These are phyloP conservation scores for Aureobasidium sp. DNA, from an alignment of 2,329 filamentous ascomycete genomes.

Conservation along the genomic window DNA sequence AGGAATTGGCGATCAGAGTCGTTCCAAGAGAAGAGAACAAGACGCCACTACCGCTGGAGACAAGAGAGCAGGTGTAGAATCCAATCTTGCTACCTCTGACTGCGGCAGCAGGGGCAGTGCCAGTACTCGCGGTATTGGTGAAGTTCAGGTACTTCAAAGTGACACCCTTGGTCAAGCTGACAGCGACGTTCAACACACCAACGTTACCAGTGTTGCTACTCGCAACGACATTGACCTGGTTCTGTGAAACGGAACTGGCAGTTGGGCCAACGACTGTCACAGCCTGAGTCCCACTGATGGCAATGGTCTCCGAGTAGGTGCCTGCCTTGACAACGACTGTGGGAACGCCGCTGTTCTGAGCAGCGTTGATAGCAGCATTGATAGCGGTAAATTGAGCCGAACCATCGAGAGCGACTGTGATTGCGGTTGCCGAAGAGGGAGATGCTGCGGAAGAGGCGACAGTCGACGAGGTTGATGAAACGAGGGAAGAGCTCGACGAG, in stretches of 20 bases:
- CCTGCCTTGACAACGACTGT: constrained; percentile 38
- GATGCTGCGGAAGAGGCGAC: constrained; percentile 4
- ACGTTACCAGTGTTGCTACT: constrained; percentile 13
- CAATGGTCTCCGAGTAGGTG: constrained; percentile 37
- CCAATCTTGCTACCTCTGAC: constrained; percentile 32
- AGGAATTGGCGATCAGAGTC: constrained; percentile 35
- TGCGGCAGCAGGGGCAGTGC: constrained; percentile 19
- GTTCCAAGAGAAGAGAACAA: constrained; percentile 25
- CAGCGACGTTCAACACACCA: constrained; percentile 22
- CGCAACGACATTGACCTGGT: constrained; percentile 28
- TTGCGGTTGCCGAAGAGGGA: constrained; percentile 18
- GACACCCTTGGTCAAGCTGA: constrained; percentile 25
- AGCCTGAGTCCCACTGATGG: constrained; percentile 31
- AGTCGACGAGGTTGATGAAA: constrained; percentile 7
- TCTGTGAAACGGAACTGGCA: constrained; percentile 26
- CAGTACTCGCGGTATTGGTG: constrained; percentile 22
- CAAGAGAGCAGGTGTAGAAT: constrained; percentile 37
- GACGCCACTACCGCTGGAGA: constrained; percentile 28
- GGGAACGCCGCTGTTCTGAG: constrained; percentile 32
- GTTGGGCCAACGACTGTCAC: constrained; percentile 34
- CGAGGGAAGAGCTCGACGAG: neutral
- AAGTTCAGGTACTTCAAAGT: constrained; percentile 34
- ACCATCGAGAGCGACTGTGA: constrained; percentile 38
- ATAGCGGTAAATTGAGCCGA: constrained; percentile 39
- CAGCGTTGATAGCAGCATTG: constrained; percentile 28